Evolutionary conservation across 495 filamentous ascomycete genomes (phyloP).

Genomic region (Lophiotrema nucula): DNA sequence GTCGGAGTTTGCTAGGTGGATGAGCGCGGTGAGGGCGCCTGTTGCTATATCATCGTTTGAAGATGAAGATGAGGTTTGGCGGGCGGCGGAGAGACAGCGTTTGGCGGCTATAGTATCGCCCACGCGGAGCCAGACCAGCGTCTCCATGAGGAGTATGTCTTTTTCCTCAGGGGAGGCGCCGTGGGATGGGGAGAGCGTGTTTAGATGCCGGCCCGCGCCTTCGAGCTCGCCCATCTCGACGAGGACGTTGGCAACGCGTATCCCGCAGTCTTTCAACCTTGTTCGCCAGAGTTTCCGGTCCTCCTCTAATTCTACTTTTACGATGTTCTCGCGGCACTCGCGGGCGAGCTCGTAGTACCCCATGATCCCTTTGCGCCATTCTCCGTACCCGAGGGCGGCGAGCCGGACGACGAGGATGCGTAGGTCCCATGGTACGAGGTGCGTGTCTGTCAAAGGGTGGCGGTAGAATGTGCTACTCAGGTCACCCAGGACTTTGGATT

Average conservation of each 20-base stretch:
- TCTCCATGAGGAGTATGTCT: conserved; percentile 42
- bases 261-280: conserved; percentile 69
- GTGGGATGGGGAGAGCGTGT: conserved; percentile 38
- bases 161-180: conserved; percentile 31
- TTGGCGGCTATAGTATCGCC: conserved; percentile 73
- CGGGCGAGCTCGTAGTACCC: conserved; percentile 83
- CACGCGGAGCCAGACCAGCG: conserved; percentile 69
- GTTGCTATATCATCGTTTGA: conserved; percentile 6
- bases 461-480: conserved; percentile 65
- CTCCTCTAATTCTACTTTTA: conserved; percentile 38
- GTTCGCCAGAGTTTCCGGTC: conserved; percentile 59
- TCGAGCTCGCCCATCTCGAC: conserved; percentile 89
- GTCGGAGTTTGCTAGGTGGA: conserved; percentile 74
- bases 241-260: conserved; percentile 74
- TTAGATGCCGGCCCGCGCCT: conserved; percentile 69
- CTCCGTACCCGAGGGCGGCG: conserved; percentile 79
- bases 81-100: conserved; percentile 41
- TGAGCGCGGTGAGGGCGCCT: conserved; percentile 58
- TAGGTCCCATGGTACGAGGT: conserved; percentile 81
- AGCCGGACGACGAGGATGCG: conserved; percentile 77
- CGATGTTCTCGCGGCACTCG: conserved; percentile 63
- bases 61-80: not conserved
- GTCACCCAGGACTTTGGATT: conserved; percentile 81
- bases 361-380: conserved; percentile 79
- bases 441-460: conserved; percentile 46